Evolutionary conservation across 306 rosid species (phyloP), one percentile per base, ranked within the genome.

Genomic region (Rosa rugosa): DNA sequence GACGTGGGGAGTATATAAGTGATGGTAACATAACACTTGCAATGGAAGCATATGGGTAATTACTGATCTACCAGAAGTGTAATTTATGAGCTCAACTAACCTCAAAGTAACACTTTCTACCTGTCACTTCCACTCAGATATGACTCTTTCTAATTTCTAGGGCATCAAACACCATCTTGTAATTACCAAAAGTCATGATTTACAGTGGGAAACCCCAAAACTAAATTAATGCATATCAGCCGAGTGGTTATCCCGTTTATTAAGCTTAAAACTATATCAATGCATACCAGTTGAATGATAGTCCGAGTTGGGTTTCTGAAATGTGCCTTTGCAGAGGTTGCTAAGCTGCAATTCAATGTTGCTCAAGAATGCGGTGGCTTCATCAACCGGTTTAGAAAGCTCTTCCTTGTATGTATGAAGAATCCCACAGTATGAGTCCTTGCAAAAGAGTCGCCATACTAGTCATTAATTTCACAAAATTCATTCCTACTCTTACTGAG

Each of bases 391-490:
- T 80, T 85, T 92, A 12, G 88, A 86, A 62, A 94, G 67, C 82
- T 92, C 97, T 75, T 92, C 88, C 78, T 82, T 90, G 76, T 75
- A 94, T 80, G 79, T 85, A 68, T 71, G 90, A 79, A 94, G 93
- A 80, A 91, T 76, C 77, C 84, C 80, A 60, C 89, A 82, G 84
- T 89, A 94, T 10, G 96, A 85, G 73, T 90, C 96, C 98, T 93
- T 25, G 8, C 16, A 73, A 70, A 64, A 77, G 6, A 38, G 71
- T 16, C n/a, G 13, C 69, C 46, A 51, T 67, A 68, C 64, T 12
- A 6, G 66, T 34, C 27, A 66, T 68, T 76, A 42, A 34, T 22
- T 65, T 64, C 11, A 64, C 42, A 34, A 60, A 64, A 2, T 64
- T 34, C 38, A 11, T 60, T 12, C 16, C 53, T 23, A n/a, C 17